These are phyloP conservation scores for Ophiostoma australiae DNA, from an alignment of 2,329 filamentous ascomycete genomes.

Conservation along the genomic window DNA sequence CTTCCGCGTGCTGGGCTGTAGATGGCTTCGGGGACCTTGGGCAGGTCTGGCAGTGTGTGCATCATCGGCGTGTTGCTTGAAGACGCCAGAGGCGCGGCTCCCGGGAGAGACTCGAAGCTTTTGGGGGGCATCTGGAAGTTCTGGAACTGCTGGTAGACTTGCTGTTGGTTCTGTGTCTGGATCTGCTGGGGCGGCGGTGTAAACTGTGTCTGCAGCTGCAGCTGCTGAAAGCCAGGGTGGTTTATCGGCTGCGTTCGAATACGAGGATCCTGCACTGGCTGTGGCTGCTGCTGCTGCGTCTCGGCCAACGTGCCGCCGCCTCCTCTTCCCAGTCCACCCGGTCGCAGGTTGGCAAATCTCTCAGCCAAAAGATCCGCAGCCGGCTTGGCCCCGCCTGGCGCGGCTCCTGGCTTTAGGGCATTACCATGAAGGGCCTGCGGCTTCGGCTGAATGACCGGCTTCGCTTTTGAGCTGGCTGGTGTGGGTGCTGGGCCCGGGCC, in stretches of 20 bases:
- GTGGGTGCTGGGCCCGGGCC: background rate
- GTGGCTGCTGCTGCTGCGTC: conserved; percentile 27
- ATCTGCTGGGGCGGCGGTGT: conserved; percentile 35
- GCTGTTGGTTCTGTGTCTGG: conserved; percentile 21
- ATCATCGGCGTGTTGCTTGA: conserved; percentile 21
- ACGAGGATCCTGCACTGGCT: conserved; percentile 48
- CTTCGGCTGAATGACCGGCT: conserved; percentile 58
- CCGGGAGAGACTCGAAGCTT: conserved; percentile 17
- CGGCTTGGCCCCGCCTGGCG: conserved; percentile 32
- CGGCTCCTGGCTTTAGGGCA: conserved; percentile 42
- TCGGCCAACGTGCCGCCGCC: background rate
- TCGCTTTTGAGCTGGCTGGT: conserved; percentile 33
- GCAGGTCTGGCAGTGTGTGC: conserved; percentile 49
- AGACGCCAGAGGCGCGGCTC: background rate
- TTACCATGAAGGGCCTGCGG: conserved; percentile 62
- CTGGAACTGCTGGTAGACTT: conserved; percentile 20
- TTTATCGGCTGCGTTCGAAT: conserved; percentile 48
- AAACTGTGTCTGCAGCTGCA: conserved; percentile 15
- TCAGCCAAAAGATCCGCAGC: conserved; percentile 45
- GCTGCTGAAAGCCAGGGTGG: conserved; percentile 37
- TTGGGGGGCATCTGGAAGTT: conserved; percentile 19
- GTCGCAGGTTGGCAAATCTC: conserved; percentile 55
- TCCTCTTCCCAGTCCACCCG: conserved; percentile 24
- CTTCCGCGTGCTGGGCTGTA: conserved; percentile 74
- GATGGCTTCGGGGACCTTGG: conserved; percentile 67